Percentiles rank a stretch among this genome's conserved stretches.
phyloP scores from a whole-genome alignment of 441 rosid species.

The Erodium texanum region DNA sequence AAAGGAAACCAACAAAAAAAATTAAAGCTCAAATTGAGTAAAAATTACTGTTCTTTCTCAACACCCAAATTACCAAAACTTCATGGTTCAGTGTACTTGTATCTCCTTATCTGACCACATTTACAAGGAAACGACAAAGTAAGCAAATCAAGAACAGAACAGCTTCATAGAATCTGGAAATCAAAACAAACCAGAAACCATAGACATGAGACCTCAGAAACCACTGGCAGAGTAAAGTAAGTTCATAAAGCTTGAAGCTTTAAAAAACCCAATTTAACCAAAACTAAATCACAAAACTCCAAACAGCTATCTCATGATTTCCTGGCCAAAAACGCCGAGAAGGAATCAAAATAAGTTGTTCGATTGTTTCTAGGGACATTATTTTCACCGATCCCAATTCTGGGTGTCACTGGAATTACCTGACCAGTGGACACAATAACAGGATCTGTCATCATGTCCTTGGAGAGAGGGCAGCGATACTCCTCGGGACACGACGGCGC shows the following conservation, averaged over 20 bases:
- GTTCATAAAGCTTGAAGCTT: too few relatives aligned
- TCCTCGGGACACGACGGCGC: constrained; percentile 64
- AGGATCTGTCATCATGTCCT: constrained; percentile 91
- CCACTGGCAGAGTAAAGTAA: too few relatives aligned
- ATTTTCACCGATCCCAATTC: background rate
- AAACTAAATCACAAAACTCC: background rate
- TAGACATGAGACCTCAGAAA: too few relatives aligned
- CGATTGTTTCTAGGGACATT: too few relatives aligned
- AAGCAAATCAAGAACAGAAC: background rate
- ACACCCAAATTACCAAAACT: background rate
- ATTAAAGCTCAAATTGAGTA: background rate
- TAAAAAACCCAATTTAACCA: too few relatives aligned
- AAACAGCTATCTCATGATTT: background rate
- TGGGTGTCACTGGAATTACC: constrained; percentile 30
- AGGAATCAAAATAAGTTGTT: too few relatives aligned
- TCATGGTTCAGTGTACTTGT: background rate
- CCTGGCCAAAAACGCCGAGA: too few relatives aligned
- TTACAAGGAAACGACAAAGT: background rate
- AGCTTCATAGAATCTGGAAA: background rate
- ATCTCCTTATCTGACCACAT: background rate
- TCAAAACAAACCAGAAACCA: background rate
- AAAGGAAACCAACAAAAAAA: background rate
- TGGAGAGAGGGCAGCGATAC: constrained; percentile 77
- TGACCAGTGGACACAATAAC: constrained; percentile 77
- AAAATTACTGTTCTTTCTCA: background rate